These are phyloP conservation scores for Nyctanthes arbortristis DNA, from an alignment of 257 asterid genomes.

Conservation along the genomic window DNA sequence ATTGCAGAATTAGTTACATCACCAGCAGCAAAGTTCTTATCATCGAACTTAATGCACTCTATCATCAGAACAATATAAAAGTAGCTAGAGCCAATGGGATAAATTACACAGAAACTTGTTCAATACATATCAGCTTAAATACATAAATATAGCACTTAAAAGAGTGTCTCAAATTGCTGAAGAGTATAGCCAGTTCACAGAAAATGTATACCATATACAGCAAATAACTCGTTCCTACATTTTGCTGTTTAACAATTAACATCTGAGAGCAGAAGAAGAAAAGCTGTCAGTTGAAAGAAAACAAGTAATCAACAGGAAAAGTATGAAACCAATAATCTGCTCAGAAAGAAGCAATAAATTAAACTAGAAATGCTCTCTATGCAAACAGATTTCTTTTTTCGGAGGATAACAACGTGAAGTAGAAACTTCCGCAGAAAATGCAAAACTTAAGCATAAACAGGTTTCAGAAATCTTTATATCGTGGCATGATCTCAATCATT, in stretches of 20 bases:
- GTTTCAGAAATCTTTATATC: neutral
- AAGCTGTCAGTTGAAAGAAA: neutral
- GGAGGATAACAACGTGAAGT: neutral
- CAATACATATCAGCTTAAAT: neutral
- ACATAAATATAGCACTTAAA: neutral
- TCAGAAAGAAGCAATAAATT: neutral
- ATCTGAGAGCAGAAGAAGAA: neutral
- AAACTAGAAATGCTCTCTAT: neutral
- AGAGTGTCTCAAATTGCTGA: neutral
- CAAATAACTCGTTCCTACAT: neutral
- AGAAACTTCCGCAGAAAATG: neutral
- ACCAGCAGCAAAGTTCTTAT: constrained; percentile 15
- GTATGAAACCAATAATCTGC: neutral
- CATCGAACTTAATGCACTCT: constrained; percentile 6
- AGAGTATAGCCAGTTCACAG: neutral
- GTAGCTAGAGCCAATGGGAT: neutral
- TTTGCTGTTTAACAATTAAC: neutral
- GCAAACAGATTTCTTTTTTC: neutral
- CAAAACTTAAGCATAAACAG: neutral
- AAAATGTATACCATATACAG: neutral
- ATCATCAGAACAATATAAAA: neutral
- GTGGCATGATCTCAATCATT: neutral
- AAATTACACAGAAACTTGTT: neutral
- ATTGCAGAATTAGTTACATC: constrained; percentile 8
- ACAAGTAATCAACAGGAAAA: neutral